These are phyloP conservation scores for Cucumis hystrix DNA, from an alignment of 306 rosid genomes.

Conservation along the genomic window DNA sequence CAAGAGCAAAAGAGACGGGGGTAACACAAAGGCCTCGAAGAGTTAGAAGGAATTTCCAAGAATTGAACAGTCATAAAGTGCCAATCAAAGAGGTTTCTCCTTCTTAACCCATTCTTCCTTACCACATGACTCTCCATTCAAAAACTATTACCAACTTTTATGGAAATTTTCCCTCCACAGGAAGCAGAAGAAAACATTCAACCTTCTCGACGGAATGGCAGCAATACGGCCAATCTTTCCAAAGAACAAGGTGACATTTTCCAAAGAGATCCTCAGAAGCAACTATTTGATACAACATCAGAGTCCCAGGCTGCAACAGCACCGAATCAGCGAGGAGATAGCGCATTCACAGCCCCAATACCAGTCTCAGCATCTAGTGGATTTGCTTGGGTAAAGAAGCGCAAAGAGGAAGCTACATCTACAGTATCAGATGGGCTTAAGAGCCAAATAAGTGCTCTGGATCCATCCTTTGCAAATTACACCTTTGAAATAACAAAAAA, in stretches of 20 bases:
- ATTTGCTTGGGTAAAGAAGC: slow-evolving; percentile 54
- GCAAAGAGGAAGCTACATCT: slow-evolving; percentile 49
- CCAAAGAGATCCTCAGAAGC: slow-evolving; percentile 26
- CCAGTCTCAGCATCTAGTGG: slow-evolving; percentile 45
- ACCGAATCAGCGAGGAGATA: slow-evolving; percentile 17
- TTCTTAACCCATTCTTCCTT: slow-evolving; percentile 5
- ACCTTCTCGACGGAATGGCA: slow-evolving; percentile 16
- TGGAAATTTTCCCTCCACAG: slow-evolving; percentile 9
- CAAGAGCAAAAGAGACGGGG: slow-evolving; percentile 32
- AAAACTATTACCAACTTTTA: background rate
- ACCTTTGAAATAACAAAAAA: slow-evolving; percentile 28
- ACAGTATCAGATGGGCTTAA: slow-evolving; percentile 66
- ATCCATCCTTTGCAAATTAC: slow-evolving; percentile 57
- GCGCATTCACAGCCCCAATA: slow-evolving; percentile 35
- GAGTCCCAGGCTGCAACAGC: slow-evolving; percentile 14
- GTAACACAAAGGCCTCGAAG: slow-evolving; percentile 51
- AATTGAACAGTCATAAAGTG: slow-evolving; percentile 22
- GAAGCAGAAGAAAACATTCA: slow-evolving; percentile 25
- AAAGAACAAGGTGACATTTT: slow-evolving; percentile 23
- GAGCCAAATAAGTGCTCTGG: slow-evolving; percentile 79
- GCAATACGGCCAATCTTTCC: slow-evolving; percentile 5
- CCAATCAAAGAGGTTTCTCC: slow-evolving; percentile 40
- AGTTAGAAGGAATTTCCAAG: slow-evolving; percentile 28
- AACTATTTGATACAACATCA: slow-evolving; percentile 35
- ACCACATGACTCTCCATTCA: slow-evolving; percentile 1